A percentile compares a stretch with the other conserved stretches of the same genome.
phyloP scores from a whole-genome alignment of 176 grass and related monocot species.

The Typha latifolia region DNA sequence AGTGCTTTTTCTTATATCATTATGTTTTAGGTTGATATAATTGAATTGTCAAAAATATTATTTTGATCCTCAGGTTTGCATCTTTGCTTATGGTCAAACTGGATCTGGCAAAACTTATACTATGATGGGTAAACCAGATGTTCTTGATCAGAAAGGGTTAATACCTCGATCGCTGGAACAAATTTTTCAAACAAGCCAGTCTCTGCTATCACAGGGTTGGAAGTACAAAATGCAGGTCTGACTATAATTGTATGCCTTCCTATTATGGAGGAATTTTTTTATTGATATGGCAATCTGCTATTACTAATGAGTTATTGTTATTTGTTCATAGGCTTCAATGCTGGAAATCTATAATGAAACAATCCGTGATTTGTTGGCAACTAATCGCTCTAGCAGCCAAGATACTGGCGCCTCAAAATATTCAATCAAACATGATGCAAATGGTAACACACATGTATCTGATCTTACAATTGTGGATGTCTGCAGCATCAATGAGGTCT shows the following conservation, averaged over 20 bases:
- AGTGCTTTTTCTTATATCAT: too few species aligned
- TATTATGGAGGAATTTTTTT: background rate
- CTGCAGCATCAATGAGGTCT: constrained; percentile 51
- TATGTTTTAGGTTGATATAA: too few species aligned
- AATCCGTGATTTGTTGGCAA: constrained; percentile 69
- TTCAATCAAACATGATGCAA: constrained; percentile 69
- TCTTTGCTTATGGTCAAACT: constrained; percentile 99
- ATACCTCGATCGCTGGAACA: constrained; percentile 91
- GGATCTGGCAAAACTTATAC: constrained; percentile 98
- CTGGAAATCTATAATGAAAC: constrained; percentile 97
- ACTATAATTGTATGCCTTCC: background rate
- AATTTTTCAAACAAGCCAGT: constrained; percentile 68
- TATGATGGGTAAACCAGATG: constrained; percentile 70
- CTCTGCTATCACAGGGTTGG: constrained; percentile 73
- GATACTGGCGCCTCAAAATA: constrained; percentile 36
- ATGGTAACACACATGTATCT: constrained; percentile 66
- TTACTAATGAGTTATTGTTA: background rate
- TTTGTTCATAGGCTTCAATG: constrained; percentile 57
- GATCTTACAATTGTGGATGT: constrained; percentile 76
- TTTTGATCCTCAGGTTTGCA: constrained; percentile 52
- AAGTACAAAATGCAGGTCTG: constrained; percentile 74
- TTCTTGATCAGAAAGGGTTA: constrained; percentile 52
- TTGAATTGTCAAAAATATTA: background rate
- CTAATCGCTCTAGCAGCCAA: constrained; percentile 21
- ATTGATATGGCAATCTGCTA: background rate